Base-by-base conservation (phyloP, 345 rosid species). In the Salix exigua region DNA sequence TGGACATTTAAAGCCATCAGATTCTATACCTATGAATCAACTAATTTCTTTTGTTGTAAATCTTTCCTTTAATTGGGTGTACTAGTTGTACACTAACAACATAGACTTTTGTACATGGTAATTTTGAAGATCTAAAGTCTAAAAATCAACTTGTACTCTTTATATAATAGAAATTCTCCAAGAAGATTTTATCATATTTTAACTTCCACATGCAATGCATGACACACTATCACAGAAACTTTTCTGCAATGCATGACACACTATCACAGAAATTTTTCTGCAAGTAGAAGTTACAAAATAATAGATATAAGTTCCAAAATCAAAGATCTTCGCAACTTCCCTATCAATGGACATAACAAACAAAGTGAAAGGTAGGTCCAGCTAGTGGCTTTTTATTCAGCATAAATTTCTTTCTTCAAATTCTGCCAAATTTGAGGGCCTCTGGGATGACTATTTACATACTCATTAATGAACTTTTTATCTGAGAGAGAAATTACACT, bases 381-480 rank as follows among this genome's bases (percentile, higher is more conserved):
- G 50, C 26, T 17, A 51, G 44, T 13, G 51, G 51, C 46, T 53
- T 40, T 28, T 69, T 13, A 80, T 61, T 65, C 61, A n/a, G 68
- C 38, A 42, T 70, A 76, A 72, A 84, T 71, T 75, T 84, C 74
- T 72, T 82, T 81, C 91, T 84, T 92, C 83, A 89, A 78, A 53
- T 82, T 72, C 76, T 85, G 82, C 92, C 92, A 94, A 66, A 88
- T 83, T 76, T 79, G 84, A 66, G 77, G 87, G 63, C 98, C 97
- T 74, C 81, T 50, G 30, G 90, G 89, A 83, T 94, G 91, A 65
- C 37, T 81, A 46, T 50, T 73, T 77, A 94, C 94, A 77, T 73
- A 86, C 58, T 62, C 76, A 14, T 62, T 65, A 37, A 86, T 12
- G 66, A 91, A 89, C 25, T 7, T 14, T 26, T 80, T 82, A 30